Evolutionary conservation across 2,329 filamentous ascomycete species (phyloP), one percentile per base, ranked within the genome.

Genomic region (Penicillium paneum): DNA sequence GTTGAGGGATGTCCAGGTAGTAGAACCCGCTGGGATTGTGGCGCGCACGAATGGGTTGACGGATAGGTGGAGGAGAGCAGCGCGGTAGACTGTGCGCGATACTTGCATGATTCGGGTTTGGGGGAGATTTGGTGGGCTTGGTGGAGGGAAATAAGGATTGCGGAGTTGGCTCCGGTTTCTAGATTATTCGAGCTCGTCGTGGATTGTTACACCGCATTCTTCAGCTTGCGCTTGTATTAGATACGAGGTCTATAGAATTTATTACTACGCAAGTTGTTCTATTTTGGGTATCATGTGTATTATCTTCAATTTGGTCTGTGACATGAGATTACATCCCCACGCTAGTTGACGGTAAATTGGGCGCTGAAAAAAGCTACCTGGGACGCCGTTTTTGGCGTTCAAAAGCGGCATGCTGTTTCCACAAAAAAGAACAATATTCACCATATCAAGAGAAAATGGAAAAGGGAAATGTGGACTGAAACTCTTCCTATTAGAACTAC

Each of bases 31-130:
- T 17, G 60, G 52, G 34, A 59, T 46, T 21, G 62, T 55, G 19
- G 66, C 62, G 45, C 64, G 67, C 8, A 49, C 49, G 12, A 64
- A 35, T 5, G 65, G 56, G 19, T 60, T 58, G 34, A 67, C 54
- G 21, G 58, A 64, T 40, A 65, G 55, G 48, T 64, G 63, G 45
- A 71, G 55, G 49, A 71, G 57, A 26, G 67, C 65, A 36, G 63
- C 60, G 52, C 66, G 67, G 50, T 64, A 67, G 39, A 61, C 62
- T 51, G 60, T 60, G 43, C 61, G 63, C 19, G 65, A 65, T 46
- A 66, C 61, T 52, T 65, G 66, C 68, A 71, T 70, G 45, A 21
- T 29, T 29, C 17, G 12, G 24, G 43, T 32, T n/a, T 38, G 49
- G 39, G 19, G 36, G 15, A n/a, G 17, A 44, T 34, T 31, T 19